Conservation (phyloP, 768 basidiomycete genomes). For the Leccinum variicolor region DNA sequence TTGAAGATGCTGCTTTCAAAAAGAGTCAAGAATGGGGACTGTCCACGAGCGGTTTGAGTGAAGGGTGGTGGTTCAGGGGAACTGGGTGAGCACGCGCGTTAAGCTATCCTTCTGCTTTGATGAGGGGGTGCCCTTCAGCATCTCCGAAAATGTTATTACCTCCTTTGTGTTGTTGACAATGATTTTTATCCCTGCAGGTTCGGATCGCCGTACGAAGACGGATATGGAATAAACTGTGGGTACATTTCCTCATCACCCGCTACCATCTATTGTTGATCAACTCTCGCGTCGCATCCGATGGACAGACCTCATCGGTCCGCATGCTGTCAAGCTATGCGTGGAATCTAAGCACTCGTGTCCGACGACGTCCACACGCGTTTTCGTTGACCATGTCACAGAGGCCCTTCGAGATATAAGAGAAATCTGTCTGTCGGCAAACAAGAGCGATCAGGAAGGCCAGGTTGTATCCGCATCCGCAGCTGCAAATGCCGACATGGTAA, state of each 20-base stretch:
- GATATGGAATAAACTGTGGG: constrained; percentile 94
- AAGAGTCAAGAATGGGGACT: constrained; percentile 82
- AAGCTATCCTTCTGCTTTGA: neutral
- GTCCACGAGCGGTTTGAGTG: constrained; percentile 86
- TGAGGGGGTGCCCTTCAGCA: neutral
- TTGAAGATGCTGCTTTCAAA: constrained; percentile 74
- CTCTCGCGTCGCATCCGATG: neutral
- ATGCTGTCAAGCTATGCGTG: constrained; percentile 86
- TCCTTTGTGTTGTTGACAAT: constrained; percentile 3
- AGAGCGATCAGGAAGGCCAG: constrained; percentile 6
- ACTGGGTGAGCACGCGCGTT: constrained; percentile 56
- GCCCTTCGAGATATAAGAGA: constrained; percentile 69
- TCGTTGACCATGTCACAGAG: constrained; percentile 58
- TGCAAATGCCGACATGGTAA: neutral
- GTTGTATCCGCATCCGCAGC: neutral
- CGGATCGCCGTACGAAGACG: constrained; percentile 76
- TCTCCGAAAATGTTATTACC: neutral
- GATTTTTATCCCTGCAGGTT: constrained; percentile 46
- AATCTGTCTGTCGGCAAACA: constrained; percentile 37
- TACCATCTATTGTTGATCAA: neutral
- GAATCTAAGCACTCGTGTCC: constrained; percentile 79
- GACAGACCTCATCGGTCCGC: constrained; percentile 75
- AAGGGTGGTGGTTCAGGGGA: constrained; percentile 81
- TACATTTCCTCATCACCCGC: neutral
- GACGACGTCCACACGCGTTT: constrained; percentile 64